Evolutionary conservation across 2,329 filamentous ascomycete genomes (phyloP), one percentile per base, ranked within the genome.

Genomic region (Ophiostoma fasciatum): DNA sequence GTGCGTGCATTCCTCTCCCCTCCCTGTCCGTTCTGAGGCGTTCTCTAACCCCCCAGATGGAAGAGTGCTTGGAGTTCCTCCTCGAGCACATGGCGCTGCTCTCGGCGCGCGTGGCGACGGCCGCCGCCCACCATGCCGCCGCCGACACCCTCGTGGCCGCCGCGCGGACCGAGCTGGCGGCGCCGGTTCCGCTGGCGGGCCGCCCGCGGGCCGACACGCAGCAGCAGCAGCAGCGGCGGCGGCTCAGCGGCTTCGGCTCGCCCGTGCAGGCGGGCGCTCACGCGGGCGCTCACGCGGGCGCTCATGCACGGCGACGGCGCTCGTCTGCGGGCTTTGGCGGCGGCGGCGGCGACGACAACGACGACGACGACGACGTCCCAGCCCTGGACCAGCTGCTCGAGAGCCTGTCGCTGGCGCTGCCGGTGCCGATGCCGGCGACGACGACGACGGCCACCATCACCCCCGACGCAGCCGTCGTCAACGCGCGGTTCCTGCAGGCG

Each of bases 61-160:
- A 64, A 25, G 57, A 64, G 15, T 73, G 68, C 40, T 54, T 74
- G 2, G 56, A 61, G 35, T 64, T 68, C 40, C 53, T 74, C 1
- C 51, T 68, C 3, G 60, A 63, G 23, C 61, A 64, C n/a, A 57
- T 63, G 5, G 49, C 55, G 10, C 51, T 57, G 2, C 53, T 71
- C 4, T 51, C 57, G 3, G 45, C 53, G 4, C 59, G 62, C 19
- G 50, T 66, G 3, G 56, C 63, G 32, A 57, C 58, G 3, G 55
- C 62, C 35, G 60, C 63, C 26, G 63, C 61, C 2, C 64, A 71
- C 45, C 61, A 63, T 35, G 40, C 49, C 8, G 58, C 61, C 3
- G 47, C 59, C 0, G 45, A 47, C 0, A 45, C 53, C 7, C 51
- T 73, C 5, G 42, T 64, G 3, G 51, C 57, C 2, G 58, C 58